These are phyloP conservation scores for Cryptosporidium ubiquitum DNA, from an alignment of 169 alveolate genomes.

Conservation along the genomic window DNA sequence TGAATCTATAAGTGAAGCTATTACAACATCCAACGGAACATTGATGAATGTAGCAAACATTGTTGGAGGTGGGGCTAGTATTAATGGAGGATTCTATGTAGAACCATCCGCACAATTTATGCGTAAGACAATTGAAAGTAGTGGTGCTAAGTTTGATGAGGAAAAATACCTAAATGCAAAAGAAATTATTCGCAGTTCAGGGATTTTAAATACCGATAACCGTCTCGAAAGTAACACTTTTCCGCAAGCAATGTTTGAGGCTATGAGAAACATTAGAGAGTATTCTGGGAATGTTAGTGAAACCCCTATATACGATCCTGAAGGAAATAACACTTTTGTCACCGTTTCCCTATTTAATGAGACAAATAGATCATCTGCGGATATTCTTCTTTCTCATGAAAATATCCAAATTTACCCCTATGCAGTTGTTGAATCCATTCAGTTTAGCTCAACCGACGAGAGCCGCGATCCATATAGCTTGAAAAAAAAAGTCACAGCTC, in stretches of 20 bases:
- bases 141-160: slow-evolving; percentile 60
- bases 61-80: slow-evolving; percentile 73
- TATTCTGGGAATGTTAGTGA: slow-evolving; percentile 31
- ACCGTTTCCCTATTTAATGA: slow-evolving; percentile 64
- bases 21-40: slow-evolving; percentile 68
- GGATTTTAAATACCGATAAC: slow-evolving; percentile 17
- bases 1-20: slow-evolving; percentile 71
- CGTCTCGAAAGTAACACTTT: slow-evolving; percentile 3
- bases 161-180: slow-evolving; percentile 26
- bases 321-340: slow-evolving; percentile 29
- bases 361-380: slow-evolving; percentile 55
- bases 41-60: slow-evolving; percentile 66
- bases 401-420: slow-evolving; percentile 49
- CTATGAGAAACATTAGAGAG: slow-evolving; percentile 26
- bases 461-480: slow-evolving; percentile 44
- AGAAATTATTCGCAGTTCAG: slow-evolving; percentile 55
- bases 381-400: slow-evolving; percentile 64
- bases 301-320: slow-evolving; percentile 29
- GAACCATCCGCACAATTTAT: slow-evolving; percentile 62
- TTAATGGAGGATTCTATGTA: slow-evolving; percentile 70
- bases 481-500: slow-evolving; percentile 32
- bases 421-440: slow-evolving; percentile 63
- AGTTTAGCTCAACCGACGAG: slow-evolving; percentile 37
- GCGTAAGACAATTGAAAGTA: slow-evolving; percentile 60
- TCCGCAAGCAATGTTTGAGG: slow-evolving; percentile 43